Base-by-base conservation (phyloP, 148 eudicot species). In the Limonium bicolor region DNA sequence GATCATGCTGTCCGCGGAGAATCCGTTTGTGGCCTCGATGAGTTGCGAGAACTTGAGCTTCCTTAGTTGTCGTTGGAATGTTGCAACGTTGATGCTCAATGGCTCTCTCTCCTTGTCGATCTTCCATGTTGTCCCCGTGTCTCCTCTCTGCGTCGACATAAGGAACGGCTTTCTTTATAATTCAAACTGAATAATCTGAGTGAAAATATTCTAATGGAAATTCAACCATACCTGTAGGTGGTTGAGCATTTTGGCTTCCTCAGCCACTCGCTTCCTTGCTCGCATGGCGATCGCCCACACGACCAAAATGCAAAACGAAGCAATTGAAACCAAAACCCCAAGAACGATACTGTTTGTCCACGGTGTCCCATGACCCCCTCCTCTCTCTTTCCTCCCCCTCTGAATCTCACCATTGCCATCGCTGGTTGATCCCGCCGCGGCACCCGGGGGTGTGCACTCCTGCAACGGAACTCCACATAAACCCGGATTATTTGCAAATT, bases 71-170 rank as follows among this genome's bases (percentile, higher is more conserved):
- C 92, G 58, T 43, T 88, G 97, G 40, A 88, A 88, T 3, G 97
- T 88, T 0, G 97, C 97, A 7, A 88, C 97, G 35, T 88, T 88
- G 42, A 88, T 88, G 74, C 97, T 88, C 60, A 88, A 38, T 1
- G 97, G 97, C 50, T 88, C 97, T 51, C 65, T 88, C 58, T 88
- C 97, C 63, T 73, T 83, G 40, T 88, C 97, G 23, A 88, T 83
- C 60, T 84, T 80, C 97, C 97, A 88, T 7, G 94, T 83, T 3
- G 94, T 88, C 12, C 92, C 95, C 0, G 77, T 75, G 4, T 43
- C 48, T 25, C 16, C 67, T 64, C 31, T 67, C 45, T 3, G 87
- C 87, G 22, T 20, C 6, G 12, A 39, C 1, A 5, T 20, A 36
- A n/a, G n/a, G n/a, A n/a, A n/a, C n/a, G n/a, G n/a, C n/a, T n/a